Evolutionary conservation across 2,329 filamentous ascomycete genomes (phyloP).

Genomic region (Metarhizium guizhouense): DNA sequence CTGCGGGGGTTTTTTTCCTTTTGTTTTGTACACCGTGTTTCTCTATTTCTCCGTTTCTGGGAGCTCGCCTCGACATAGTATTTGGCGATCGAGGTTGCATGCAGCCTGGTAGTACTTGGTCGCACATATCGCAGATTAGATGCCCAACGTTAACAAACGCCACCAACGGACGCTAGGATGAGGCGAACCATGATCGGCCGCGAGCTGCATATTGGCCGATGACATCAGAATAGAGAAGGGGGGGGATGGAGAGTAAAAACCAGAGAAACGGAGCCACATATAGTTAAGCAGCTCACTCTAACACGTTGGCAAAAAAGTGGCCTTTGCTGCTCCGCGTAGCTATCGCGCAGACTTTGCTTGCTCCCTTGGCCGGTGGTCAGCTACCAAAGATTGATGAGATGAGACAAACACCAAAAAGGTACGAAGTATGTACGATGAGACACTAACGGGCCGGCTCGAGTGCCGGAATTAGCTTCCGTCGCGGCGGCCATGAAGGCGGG

Average conservation of each 20-base stretch:
- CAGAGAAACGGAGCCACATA: too few species aligned
- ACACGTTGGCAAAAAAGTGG: too few species aligned
- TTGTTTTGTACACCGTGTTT: background rate
- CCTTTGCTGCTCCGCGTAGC: too few species aligned
- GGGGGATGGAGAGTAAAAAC: too few species aligned
- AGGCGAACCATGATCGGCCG: background rate
- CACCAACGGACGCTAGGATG: background rate
- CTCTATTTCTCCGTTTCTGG: background rate
- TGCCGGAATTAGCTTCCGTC: constrained; percentile 4
- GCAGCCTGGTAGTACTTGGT: background rate
- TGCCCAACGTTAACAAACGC: background rate
- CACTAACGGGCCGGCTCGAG: constrained; percentile 5
- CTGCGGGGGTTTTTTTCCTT: background rate
- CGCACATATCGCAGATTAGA: background rate
- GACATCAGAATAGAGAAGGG: background rate
- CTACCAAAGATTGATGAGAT: too few species aligned
- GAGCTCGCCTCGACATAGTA: too few species aligned
- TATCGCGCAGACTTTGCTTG: background rate
- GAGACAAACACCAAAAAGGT: background rate
- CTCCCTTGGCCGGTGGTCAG: background rate
- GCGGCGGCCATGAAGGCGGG: background rate
- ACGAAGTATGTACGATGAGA: background rate
- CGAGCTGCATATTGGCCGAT: background rate
- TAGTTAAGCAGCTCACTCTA: too few species aligned
- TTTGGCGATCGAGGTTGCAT: background rate